A percentile compares a stretch with the other conserved stretches of the same genome.
Evolutionary conservation across 2,329 filamentous ascomycete genomes (phyloP).

Genomic region (Zasmidium angulare): DNA sequence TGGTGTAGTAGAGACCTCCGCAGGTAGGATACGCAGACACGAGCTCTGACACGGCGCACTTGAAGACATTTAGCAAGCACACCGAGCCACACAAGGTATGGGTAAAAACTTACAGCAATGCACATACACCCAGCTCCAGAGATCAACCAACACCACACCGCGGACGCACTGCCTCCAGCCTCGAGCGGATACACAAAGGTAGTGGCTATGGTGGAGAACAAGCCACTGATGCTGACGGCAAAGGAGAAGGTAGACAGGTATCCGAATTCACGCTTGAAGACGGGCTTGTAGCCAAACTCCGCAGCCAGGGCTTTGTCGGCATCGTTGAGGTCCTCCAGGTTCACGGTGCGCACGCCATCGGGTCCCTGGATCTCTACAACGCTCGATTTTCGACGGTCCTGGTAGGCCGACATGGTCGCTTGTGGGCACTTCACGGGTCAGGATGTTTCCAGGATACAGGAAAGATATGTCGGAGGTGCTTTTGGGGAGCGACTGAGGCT

Average conservation of each 20-base stretch:
- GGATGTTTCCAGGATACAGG: not conserved
- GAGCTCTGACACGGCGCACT: slow-evolving; percentile 54
- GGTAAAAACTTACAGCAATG: slow-evolving; percentile 39
- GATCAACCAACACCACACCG: slow-evolving; percentile 61
- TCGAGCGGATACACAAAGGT: slow-evolving; percentile 56
- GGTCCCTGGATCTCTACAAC: slow-evolving; percentile 12
- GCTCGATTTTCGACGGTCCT: slow-evolving; percentile 18
- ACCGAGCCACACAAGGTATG: not conserved
- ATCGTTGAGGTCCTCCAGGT: slow-evolving; percentile 26
- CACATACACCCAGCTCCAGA: slow-evolving; percentile 58
- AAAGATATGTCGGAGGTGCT: not conserved
- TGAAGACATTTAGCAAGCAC: not conserved
- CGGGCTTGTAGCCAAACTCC: slow-evolving; percentile 38
- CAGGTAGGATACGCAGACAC: slow-evolving; percentile 60
- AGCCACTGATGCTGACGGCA: slow-evolving; percentile 57
- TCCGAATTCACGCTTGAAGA: slow-evolving; percentile 61
- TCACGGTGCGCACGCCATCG: slow-evolving; percentile 19
- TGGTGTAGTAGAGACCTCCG: slow-evolving; percentile 51
- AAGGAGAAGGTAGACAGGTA: slow-evolving; percentile 62
- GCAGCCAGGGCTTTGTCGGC: slow-evolving; percentile 29
- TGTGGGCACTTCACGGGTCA: not conserved
- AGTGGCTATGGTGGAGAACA: slow-evolving; percentile 57
- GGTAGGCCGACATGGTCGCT: slow-evolving; percentile 1
- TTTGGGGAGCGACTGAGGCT: not conserved
- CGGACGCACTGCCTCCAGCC: slow-evolving; percentile 55